Evolutionary conservation across 805 yeast species (phyloP).

Genomic region (Tetrapisispora namnaoensis): DNA sequence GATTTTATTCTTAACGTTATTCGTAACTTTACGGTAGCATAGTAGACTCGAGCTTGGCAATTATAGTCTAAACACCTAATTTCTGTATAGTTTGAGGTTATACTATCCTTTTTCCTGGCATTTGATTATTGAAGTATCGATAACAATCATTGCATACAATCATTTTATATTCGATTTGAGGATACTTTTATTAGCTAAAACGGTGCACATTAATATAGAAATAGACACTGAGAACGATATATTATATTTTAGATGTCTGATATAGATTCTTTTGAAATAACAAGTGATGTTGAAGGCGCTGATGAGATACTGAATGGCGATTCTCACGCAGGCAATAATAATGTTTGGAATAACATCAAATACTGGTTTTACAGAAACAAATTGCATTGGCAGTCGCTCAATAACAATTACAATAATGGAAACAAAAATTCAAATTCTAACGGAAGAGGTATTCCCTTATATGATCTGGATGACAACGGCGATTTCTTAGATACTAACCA

Average conservation of each 20-base stretch:
- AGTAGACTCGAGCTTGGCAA: no score
- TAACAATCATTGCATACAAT: no score
- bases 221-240: neutral
- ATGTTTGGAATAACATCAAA: slow-evolving; percentile 1
- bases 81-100: no score
- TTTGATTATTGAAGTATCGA: no score
- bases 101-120: no score
- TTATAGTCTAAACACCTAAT: no score
- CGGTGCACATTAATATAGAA: neutral
- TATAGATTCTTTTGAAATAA: slow-evolving; percentile 4
- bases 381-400: slow-evolving; percentile 1
- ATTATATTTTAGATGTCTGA: slow-evolving; percentile 1
- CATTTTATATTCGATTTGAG: no score
- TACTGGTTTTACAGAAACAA: slow-evolving; percentile 5
- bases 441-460: slow-evolving; percentile 15
- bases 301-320: neutral
- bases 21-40: no score
- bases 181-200: neutral
- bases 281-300: slow-evolving; percentile 1
- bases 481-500: slow-evolving; percentile 3
- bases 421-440: no score
- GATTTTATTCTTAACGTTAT: no score
- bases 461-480: slow-evolving; percentile 14
- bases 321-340: neutral
- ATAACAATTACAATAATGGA: neutral